phyloP scores from a whole-genome alignment of 306 rosid genomes.

The Myrica gale region DNA sequence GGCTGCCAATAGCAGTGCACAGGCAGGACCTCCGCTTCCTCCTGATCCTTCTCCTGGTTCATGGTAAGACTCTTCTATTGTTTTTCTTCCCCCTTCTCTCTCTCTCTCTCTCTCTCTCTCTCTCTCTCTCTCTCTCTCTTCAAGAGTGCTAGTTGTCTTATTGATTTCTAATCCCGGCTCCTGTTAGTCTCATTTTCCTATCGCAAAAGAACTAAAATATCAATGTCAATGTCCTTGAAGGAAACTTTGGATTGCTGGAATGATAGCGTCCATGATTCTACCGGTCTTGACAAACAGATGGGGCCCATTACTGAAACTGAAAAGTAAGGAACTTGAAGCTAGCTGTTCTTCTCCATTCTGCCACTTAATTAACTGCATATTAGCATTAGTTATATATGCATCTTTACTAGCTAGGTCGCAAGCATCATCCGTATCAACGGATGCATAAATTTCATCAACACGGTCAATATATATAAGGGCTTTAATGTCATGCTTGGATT shows the following conservation, averaged over 20 bases:
- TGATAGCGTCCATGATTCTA: slow-evolving; percentile 26
- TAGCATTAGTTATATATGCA: too few relatives aligned
- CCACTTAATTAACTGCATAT: not conserved
- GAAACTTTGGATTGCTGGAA: slow-evolving; percentile 38
- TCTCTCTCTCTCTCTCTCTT: too few relatives aligned
- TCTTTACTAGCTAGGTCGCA: too few relatives aligned
- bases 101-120: too few relatives aligned
- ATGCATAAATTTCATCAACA: not conserved
- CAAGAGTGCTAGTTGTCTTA: too few relatives aligned
- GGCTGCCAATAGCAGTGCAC: slow-evolving; percentile 2
- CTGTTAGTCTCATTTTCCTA: not conserved
- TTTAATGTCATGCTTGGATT: not conserved
- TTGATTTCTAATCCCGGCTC: not conserved
- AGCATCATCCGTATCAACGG: too few relatives aligned
- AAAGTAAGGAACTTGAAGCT: slow-evolving; percentile 22
- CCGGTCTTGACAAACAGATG: slow-evolving; percentile 41
- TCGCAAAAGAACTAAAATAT: not conserved
- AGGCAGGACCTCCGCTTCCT: slow-evolving; percentile 28
- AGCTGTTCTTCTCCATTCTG: not conserved
- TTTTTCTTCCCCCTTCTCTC: too few relatives aligned
- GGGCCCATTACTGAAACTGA: slow-evolving; percentile 30
- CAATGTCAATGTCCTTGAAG: slow-evolving; percentile 13
- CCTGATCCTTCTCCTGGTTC: slow-evolving; percentile 30
- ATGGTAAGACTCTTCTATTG: slow-evolving; percentile 23
- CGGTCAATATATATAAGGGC: not conserved